Conservation (phyloP, 106 monocot species). For the Platanthera zijinensis region DNA sequence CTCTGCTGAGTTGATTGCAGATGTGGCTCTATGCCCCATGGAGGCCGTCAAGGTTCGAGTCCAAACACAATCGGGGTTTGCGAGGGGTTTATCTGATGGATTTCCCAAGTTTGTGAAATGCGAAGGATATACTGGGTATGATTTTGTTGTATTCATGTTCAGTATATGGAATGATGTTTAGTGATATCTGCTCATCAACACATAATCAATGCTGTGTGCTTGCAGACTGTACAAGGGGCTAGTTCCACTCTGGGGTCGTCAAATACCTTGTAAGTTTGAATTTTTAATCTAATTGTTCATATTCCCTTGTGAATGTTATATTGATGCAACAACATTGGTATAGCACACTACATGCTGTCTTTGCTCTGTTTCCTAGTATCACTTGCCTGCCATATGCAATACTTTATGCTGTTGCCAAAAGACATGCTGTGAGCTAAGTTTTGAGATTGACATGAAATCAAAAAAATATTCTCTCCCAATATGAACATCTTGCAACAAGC, state of each 20-base stretch:
- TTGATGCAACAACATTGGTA: no score
- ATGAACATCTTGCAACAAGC: no score
- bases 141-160: background rate
- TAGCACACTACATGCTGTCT: no score
- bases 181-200: background rate
- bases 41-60: constrained; percentile 52
- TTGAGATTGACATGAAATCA: no score
- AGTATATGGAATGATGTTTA: background rate
- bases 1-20: constrained; percentile 41
- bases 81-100: constrained; percentile 35
- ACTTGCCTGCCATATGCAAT: no score
- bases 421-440: no score
- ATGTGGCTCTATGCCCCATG: constrained; percentile 40
- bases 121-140: constrained; percentile 41
- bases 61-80: constrained; percentile 48
- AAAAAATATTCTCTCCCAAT: no score
- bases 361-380: no score
- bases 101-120: constrained; percentile 39
- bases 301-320: no score
- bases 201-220: background rate
- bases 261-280: constrained; percentile 42
- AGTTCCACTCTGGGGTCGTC: constrained; percentile 50
- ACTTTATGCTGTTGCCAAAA: no score
- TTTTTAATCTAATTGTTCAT: background rate
- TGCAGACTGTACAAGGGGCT: constrained; percentile 42